phyloP scores from a whole-genome alignment of 139 green algal species.

The Mesostigma viride region DNA sequence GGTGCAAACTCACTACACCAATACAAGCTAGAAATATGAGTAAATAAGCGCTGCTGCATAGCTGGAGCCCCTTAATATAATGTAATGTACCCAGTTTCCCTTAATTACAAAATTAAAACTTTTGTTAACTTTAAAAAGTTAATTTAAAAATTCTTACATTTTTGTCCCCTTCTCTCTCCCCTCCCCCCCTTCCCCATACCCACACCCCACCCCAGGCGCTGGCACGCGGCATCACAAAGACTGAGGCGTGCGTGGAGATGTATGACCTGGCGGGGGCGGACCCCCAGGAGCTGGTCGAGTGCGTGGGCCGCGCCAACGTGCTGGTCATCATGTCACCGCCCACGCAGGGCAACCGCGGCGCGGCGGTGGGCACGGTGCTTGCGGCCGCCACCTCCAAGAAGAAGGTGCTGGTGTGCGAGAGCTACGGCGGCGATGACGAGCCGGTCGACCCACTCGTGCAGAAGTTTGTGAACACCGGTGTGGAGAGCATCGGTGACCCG shows the following conservation, averaged over 20 bases:
- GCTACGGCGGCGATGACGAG: conserved; percentile 83
- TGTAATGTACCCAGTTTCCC: too few species aligned
- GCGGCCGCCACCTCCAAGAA: conserved; percentile 53
- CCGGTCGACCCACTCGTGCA: conserved; percentile 73
- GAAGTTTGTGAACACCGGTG: conserved; percentile 46
- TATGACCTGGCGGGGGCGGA: conserved; percentile 68
- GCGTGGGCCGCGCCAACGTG: conserved; percentile 45
- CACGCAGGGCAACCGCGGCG: conserved; percentile 29
- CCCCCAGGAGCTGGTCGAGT: conserved; percentile 60
- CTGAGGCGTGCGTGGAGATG: conserved; percentile 75
- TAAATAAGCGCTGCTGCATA: too few species aligned
- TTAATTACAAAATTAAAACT: too few species aligned
- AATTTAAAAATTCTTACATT: too few species aligned
- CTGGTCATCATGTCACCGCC: conserved; percentile 71
- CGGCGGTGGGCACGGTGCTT: conserved; percentile 53
- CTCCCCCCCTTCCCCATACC: too few species aligned
- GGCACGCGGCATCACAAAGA: conserved; percentile 88
- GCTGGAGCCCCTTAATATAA: too few species aligned
- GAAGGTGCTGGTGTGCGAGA: conserved; percentile 83
- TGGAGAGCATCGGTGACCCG: conserved; percentile 43
- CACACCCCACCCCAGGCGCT: too few species aligned
- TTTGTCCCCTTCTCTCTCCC: too few species aligned
- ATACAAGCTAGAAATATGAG: too few species aligned
- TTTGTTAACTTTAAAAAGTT: too few species aligned
- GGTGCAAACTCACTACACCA: too few species aligned